Percentiles rank a stretch among this genome's conserved stretches.
Conservation (phyloP, 768 basidiomycete species). For the Leucocoprinus birnbaumii region DNA sequence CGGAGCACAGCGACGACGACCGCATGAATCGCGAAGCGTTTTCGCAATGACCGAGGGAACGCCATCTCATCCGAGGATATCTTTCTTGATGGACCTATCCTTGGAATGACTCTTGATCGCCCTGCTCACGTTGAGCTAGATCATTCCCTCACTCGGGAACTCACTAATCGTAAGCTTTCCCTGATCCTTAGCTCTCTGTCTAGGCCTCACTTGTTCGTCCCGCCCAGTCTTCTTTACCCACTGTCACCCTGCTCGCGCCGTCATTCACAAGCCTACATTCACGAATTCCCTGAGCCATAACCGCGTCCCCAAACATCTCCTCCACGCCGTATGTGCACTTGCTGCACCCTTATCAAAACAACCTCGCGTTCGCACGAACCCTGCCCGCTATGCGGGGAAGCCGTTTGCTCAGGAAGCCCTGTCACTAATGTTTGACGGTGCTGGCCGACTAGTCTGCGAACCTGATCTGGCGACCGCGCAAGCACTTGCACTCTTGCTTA, state of each 20-base stretch:
- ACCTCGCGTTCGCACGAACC: slow-evolving; percentile 53
- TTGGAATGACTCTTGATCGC: slow-evolving; percentile 35
- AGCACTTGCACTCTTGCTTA: slow-evolving; percentile 69
- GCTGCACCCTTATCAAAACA: slow-evolving; percentile 76
- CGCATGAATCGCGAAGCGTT: slow-evolving; percentile 43
- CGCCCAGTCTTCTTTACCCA: slow-evolving; percentile 75
- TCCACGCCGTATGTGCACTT: slow-evolving; percentile 74
- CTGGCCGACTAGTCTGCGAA: slow-evolving; percentile 59
- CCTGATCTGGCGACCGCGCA: slow-evolving; percentile 72
- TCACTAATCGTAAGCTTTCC: slow-evolving; percentile 61
- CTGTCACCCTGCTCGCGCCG: slow-evolving; percentile 71
- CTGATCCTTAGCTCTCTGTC: slow-evolving; percentile 11
- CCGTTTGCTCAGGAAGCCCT: slow-evolving; percentile 60
- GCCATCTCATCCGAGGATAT: slow-evolving; percentile 35
- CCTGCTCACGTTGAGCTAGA: slow-evolving; percentile 48
- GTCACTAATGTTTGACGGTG: slow-evolving; percentile 68
- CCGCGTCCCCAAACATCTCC: slow-evolving; percentile 65
- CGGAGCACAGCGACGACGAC: slow-evolving; percentile 39
- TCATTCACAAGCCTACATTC: slow-evolving; percentile 81
- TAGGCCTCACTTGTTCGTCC: slow-evolving; percentile 11
- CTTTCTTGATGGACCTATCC: slow-evolving; percentile 36
- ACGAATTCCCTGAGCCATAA: slow-evolving; percentile 62
- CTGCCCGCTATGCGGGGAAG: slow-evolving; percentile 53
- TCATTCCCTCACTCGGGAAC: slow-evolving; percentile 63
- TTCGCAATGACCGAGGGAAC: slow-evolving; percentile 40